Percentiles rank a stretch among this genome's conserved stretches.
phyloP scores from a whole-genome alignment of 352 stramenopile species.

The Globisporangium takayamanum region DNA sequence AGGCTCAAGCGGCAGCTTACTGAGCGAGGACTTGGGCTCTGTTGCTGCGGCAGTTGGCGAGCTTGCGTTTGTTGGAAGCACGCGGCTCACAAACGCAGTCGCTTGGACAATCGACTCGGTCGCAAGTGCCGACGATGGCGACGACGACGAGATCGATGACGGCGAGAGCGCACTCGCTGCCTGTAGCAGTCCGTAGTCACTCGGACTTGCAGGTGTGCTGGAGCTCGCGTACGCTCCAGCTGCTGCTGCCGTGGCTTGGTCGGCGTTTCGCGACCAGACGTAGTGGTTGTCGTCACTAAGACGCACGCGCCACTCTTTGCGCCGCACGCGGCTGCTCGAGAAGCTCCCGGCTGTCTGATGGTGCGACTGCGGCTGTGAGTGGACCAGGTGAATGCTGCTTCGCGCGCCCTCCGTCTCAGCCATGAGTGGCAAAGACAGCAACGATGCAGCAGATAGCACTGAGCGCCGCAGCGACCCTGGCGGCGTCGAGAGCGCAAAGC shows the following conservation, averaged over 20 bases:
- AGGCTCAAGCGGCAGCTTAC: slow-evolving; percentile 16
- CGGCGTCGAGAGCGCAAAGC: slow-evolving; percentile 1
- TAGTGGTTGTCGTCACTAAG: slow-evolving; percentile 20
- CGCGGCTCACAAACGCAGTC: slow-evolving; percentile 39
- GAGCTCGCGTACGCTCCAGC: not conserved
- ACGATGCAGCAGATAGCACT: not conserved
- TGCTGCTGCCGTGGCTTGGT: not conserved
- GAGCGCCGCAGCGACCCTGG: slow-evolving; percentile 8
- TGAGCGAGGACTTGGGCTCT: slow-evolving; percentile 14
- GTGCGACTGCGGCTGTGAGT: not conserved
- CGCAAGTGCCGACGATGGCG: not conserved
- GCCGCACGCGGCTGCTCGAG: slow-evolving; percentile 10
- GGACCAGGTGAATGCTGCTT: not conserved
- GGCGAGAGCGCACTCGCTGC: slow-evolving; percentile 6
- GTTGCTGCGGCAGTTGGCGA: not conserved
- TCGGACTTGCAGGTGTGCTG: not conserved
- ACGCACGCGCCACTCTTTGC: slow-evolving; percentile 36
- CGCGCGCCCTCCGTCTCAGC: not conserved
- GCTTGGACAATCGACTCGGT: slow-evolving; percentile 21
- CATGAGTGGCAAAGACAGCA: not conserved
- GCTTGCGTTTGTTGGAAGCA: not conserved
- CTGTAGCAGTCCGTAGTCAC: not conserved
- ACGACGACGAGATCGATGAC: slow-evolving; percentile 9
- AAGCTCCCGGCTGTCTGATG: slow-evolving; percentile 4
- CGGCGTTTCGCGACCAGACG: slow-evolving; percentile 25